These are phyloP conservation scores for Penicillium sp. DNA, from an alignment of 2,329 filamentous ascomycete species.

Conservation along the genomic window DNA sequence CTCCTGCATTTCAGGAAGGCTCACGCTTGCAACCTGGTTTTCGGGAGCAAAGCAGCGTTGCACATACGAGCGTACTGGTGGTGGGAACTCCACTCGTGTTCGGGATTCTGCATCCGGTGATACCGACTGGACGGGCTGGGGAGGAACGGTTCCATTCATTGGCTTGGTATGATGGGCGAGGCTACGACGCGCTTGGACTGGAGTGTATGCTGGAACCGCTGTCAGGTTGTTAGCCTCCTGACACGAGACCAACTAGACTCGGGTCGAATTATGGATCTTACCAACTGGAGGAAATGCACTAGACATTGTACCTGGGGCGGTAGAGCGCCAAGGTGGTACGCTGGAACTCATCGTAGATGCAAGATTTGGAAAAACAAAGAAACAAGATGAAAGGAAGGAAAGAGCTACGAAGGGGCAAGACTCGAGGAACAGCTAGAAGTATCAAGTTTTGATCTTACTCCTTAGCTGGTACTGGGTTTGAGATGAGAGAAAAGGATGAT, in stretches of 20 bases:
- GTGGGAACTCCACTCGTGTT: conserved; percentile 71
- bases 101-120: conserved; percentile 38
- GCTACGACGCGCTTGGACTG: conserved; percentile 61
- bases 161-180: conserved; percentile 47
- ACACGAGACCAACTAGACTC: not conserved
- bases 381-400: conserved; percentile 11
- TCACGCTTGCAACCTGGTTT: conserved; percentile 63
- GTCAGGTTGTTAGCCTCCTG: conserved; percentile 15
- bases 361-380: conserved; percentile 14
- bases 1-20: conserved; percentile 69
- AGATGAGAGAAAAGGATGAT: not conserved
- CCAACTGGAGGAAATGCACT: conserved; percentile 33
- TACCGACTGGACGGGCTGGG: conserved; percentile 27
- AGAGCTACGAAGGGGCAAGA: conserved; percentile 16
- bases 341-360: conserved; percentile 39
- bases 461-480: conserved; percentile 1
- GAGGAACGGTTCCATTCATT: conserved; percentile 20
- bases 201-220: conserved; percentile 57
- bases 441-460: conserved; percentile 4
- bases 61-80: conserved; percentile 82
- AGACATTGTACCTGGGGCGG: conserved; percentile 30
- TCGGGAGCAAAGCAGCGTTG: conserved; percentile 79
- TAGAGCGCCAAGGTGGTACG: conserved; percentile 40
- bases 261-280: conserved; percentile 22
- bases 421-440: not conserved